Evolutionary conservation across 352 stramenopile species (phyloP).

Genomic region (Phytophthora sojae): DNA sequence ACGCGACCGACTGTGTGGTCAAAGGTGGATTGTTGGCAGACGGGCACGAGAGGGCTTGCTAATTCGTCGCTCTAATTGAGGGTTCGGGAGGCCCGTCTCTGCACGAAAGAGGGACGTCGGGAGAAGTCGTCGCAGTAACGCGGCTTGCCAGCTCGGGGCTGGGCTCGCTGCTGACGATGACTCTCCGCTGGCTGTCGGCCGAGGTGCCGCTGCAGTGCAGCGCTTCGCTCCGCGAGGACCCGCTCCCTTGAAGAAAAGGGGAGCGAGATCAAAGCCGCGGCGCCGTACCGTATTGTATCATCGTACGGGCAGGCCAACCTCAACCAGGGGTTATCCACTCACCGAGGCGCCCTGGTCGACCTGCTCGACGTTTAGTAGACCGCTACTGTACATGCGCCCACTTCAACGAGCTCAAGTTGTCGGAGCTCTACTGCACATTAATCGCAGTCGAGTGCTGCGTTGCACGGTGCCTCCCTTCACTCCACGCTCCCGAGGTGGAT

Average conservation of each 20-base stretch:
- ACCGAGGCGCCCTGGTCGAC: background rate
- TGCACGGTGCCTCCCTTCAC: background rate
- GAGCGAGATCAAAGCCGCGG: background rate
- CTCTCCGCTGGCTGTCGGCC: background rate
- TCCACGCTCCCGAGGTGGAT: slow-evolving; percentile 3
- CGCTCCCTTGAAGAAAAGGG: slow-evolving; percentile 12
- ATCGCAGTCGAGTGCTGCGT: background rate
- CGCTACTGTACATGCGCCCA: background rate
- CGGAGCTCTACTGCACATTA: background rate
- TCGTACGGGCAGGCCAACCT: slow-evolving; percentile 20
- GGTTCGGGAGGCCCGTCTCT: background rate
- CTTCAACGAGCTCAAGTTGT: background rate
- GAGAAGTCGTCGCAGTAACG: background rate
- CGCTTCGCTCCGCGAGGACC: background rate
- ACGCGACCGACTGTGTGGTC: slow-evolving; percentile 2
- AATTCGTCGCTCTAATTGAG: background rate
- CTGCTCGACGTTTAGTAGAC: background rate
- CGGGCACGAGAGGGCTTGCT: slow-evolving; percentile 8
- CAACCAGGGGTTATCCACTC: background rate
- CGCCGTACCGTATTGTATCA: slow-evolving; percentile 13
- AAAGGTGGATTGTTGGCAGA: background rate
- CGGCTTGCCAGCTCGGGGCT: background rate
- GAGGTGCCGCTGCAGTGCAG: background rate
- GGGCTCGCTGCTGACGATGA: background rate
- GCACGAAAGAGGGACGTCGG: background rate